Conservation (phyloP, 331 rosid genomes). For the Quercus tomentella region DNA sequence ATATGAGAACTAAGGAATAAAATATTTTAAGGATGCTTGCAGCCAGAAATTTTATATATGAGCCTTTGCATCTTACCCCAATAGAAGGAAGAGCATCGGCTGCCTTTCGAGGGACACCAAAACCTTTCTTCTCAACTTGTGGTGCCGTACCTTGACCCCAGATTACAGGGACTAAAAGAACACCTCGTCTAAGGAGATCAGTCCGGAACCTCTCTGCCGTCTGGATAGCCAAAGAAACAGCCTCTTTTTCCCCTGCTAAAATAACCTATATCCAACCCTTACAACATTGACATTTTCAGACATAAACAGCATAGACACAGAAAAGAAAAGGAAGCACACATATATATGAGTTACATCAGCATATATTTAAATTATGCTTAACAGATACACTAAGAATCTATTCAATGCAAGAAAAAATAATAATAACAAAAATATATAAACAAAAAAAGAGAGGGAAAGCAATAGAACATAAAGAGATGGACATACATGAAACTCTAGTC, state of each 20-base stretch:
- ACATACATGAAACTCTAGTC: not conserved
- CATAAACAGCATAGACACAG: not conserved
- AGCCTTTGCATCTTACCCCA: constrained; percentile 57
- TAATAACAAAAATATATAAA: too few species aligned
- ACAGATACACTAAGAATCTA: not conserved
- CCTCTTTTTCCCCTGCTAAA: constrained; percentile 85
- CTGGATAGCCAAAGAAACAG: constrained; percentile 62
- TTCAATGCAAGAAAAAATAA: not conserved
- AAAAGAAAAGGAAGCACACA: not conserved
- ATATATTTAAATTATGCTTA: not conserved
- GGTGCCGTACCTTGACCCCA: constrained; percentile 75
- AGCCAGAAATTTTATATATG: not conserved
- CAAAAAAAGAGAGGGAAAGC: not conserved
- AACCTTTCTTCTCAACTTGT: constrained; percentile 81
- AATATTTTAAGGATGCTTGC: not conserved
- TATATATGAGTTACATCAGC: not conserved
- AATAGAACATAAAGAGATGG: not conserved
- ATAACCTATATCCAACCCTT: constrained; percentile 71
- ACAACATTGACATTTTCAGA: constrained; percentile 7
- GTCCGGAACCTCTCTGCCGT: constrained; percentile 79
- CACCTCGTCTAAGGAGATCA: constrained; percentile 80
- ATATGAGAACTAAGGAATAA: not conserved
- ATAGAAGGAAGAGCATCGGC: constrained; percentile 84
- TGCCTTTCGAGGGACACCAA: constrained; percentile 57
- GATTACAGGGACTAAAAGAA: constrained; percentile 73